phyloP scores from a whole-genome alignment of 2,329 filamentous ascomycete species.

The Hortaea sp. region DNA sequence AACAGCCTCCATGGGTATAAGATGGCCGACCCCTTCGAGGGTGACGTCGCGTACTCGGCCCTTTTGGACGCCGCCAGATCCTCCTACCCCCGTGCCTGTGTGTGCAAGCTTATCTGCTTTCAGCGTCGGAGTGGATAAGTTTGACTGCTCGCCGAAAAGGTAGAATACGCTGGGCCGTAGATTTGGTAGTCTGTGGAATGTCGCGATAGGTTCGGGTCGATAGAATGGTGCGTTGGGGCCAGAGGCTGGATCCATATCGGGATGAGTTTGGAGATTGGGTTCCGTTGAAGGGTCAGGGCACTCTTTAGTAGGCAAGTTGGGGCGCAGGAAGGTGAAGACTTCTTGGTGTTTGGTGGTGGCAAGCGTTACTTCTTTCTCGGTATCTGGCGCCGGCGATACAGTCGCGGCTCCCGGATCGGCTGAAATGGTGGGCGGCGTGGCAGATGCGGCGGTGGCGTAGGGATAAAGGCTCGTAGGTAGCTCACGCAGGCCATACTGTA shows the following conservation, averaged over 20 bases:
- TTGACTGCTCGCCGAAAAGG: constrained; percentile 54
- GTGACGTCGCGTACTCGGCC: constrained; percentile 59
- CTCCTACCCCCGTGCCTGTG: constrained; percentile 58
- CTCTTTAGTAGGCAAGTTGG: constrained; percentile 35
- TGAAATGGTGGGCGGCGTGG: constrained; percentile 15
- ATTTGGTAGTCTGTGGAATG: constrained; percentile 47
- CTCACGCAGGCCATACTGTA: constrained; percentile 64
- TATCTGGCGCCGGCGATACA: constrained; percentile 7
- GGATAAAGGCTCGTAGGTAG: constrained; percentile 55
- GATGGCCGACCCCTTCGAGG: constrained; percentile 59
- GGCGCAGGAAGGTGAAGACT: constrained; percentile 65
- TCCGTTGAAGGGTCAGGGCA: constrained; percentile 19
- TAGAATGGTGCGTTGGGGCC: constrained; percentile 49
- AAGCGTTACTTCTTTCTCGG: constrained; percentile 51
- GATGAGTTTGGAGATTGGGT: constrained; percentile 32
- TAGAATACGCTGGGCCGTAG: constrained; percentile 59
- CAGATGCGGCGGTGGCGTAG: constrained; percentile 16
- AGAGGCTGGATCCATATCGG: constrained; percentile 28
- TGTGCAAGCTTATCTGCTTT: constrained; percentile 49
- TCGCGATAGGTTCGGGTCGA: constrained; percentile 51
- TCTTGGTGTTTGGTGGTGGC: constrained; percentile 82
- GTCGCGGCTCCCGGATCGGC: constrained; percentile 17
- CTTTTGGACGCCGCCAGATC: constrained; percentile 53
- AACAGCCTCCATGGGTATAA: constrained; percentile 76
- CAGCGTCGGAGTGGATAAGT: constrained; percentile 43